A percentile compares a stretch with the other conserved stretches of the same genome.
phyloP scores from a whole-genome alignment of 225 moss, liverwort and hornwort species.

The Marchantia polymorpha region DNA sequence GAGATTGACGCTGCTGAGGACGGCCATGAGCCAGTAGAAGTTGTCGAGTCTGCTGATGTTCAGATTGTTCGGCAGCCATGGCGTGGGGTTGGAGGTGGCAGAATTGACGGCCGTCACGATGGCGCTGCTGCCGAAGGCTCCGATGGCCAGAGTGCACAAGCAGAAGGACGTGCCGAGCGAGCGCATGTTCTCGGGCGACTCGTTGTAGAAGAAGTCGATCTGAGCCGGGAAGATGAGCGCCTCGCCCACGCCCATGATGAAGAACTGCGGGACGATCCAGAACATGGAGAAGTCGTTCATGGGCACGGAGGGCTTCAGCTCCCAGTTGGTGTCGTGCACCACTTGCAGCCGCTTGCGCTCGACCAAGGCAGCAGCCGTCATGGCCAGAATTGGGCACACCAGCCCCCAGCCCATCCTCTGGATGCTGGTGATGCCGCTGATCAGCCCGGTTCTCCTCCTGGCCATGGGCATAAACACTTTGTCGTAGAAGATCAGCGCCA shows the following conservation, averaged over 20 bases:
- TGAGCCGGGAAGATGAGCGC: slow-evolving; percentile 55
- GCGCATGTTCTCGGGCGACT: slow-evolving; percentile 56
- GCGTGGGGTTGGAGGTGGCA: slow-evolving; percentile 20
- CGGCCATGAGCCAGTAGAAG: slow-evolving; percentile 56
- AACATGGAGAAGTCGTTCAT: slow-evolving; percentile 43
- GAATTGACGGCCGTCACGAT: slow-evolving; percentile 27
- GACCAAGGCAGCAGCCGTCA: slow-evolving; percentile 27
- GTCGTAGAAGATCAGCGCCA: slow-evolving; percentile 57
- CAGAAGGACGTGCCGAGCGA: slow-evolving; percentile 55
- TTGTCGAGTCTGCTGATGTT: slow-evolving; percentile 56
- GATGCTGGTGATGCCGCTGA: slow-evolving; percentile 56
- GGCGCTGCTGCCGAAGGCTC: slow-evolving; percentile 44
- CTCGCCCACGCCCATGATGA: slow-evolving; percentile 44
- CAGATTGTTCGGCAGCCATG: slow-evolving; percentile 42
- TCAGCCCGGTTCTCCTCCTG: slow-evolving; percentile 40
- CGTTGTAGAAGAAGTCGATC: slow-evolving; percentile 66
- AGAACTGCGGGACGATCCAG: slow-evolving; percentile 60
- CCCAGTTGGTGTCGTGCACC: not conserved
- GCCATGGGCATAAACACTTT: slow-evolving; percentile 46
- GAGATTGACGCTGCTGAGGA: slow-evolving; percentile 46
- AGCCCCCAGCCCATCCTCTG: slow-evolving; percentile 60
- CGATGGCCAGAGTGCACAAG: slow-evolving; percentile 41
- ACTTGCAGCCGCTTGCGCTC: slow-evolving; percentile 9
- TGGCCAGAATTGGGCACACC: slow-evolving; percentile 39
- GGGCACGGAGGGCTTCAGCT: not conserved